Evolutionary conservation across 2,329 filamentous ascomycete species (phyloP), one percentile per base, ranked within the genome.

Genomic region (Tolypocladium endophyticum): DNA sequence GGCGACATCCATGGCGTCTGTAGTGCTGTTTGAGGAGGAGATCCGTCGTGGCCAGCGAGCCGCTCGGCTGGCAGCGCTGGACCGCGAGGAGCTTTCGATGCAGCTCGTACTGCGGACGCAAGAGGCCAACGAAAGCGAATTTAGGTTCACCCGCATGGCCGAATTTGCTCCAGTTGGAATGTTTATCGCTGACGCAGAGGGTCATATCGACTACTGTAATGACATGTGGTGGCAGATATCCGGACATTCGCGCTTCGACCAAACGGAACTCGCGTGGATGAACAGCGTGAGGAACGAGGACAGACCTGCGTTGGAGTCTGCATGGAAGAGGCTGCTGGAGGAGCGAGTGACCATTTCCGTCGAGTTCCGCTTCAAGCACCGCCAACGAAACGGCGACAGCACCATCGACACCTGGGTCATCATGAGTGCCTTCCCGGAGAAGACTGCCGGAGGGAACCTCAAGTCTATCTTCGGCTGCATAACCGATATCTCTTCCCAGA

Each of bases 401-500:
- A 77, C 79, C 38, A 77, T 84, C 56, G 87, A 90, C 63, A 90
- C 87, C 0, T 92, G 89, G 89, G 88, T 88, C 1, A 73, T 92
- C 36, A 87, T 92, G 78, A 89, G 84, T 59, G 88, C 87, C 0
- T 91, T 88, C 64, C 88, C 88, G 0, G 88, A 92, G 66, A 87
- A 82, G 66, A 80, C 87, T 62, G 74, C 78, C 1, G 75, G 83
- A 35, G 88, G 87, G 4, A 75, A 77, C 35, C 78, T 92, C 57
- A 90, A 90, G 74, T 85, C 86, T 62, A 87, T 92, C 3, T 92
- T 92, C 65, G 89, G 88, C 58, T 89, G 86, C 68, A 87, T 95
- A 57, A 93, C 90, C 0, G 90, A 95, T 68, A 95, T 96, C 64
- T 91, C 88, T 23, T 84, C 88, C 58, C 89, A 94, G 70, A 96